A percentile compares a stretch with the other conserved stretches of the same genome.
Evolutionary conservation across 2,329 filamentous ascomycete species (phyloP).

Genomic region (Cercospora brassicicola): DNA sequence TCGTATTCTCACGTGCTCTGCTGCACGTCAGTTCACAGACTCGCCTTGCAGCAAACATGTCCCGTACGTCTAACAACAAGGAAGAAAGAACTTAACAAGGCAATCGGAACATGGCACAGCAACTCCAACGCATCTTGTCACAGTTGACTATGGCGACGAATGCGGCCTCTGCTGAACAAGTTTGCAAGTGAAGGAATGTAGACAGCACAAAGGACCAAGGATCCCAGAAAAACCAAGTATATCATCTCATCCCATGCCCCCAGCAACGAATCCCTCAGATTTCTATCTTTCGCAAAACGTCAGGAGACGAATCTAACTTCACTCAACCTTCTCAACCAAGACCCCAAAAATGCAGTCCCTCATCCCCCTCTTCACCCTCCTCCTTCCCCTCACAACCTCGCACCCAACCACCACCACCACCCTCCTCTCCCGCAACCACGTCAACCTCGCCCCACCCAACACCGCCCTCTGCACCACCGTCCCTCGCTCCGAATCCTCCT

Average conservation of each 20-base stretch:
- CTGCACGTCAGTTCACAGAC: not conserved
- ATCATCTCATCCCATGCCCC: not conserved
- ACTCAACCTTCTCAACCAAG: not conserved
- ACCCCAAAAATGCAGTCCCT: not conserved
- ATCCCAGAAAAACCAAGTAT: not conserved
- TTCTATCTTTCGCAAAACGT: too few relatives aligned
- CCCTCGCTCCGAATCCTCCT: not conserved
- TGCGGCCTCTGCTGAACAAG: not conserved
- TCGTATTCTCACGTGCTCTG: not conserved
- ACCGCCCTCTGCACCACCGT: not conserved
- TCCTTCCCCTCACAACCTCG: not conserved
- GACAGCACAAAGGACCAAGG: not conserved
- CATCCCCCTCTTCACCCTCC: not conserved
- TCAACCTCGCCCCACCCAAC: not conserved
- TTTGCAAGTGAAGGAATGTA: not conserved
- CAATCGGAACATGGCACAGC: not conserved
- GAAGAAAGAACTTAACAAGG: not conserved
- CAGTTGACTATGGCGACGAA: not conserved
- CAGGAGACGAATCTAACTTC: too few relatives aligned
- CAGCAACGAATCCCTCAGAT: not conserved
- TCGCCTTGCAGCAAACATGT: not conserved
- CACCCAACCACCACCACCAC: not conserved
- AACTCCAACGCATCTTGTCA: not conserved
- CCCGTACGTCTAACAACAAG: not conserved
- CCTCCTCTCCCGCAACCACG: not conserved